Evolutionary conservation across 2,329 filamentous ascomycete genomes (phyloP).

Genomic region (Arthrobotrys musiformis): DNA sequence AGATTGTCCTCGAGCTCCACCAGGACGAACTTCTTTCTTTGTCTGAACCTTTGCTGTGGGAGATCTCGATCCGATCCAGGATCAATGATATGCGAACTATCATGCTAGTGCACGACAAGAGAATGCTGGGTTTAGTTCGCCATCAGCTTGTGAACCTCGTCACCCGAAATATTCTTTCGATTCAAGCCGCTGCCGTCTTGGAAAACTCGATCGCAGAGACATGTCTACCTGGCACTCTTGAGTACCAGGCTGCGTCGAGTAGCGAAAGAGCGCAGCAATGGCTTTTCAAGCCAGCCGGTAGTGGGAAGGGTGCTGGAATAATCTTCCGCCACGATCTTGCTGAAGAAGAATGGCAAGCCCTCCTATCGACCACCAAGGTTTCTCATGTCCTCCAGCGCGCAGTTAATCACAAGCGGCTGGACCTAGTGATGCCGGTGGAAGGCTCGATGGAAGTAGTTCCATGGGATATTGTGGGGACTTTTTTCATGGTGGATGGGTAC

Average conservation of each 20-base stretch:
- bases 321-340: constrained; percentile 63
- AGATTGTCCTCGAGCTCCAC: constrained; percentile 63
- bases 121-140: constrained; percentile 63
- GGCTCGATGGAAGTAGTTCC: not conserved
- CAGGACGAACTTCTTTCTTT: constrained; percentile 62
- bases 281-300: constrained; percentile 63
- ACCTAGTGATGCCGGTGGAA: constrained; percentile 17
- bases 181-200: constrained; percentile 54
- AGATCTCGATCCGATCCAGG: constrained; percentile 62
- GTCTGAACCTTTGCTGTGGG: constrained; percentile 60
- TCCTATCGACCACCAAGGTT: not conserved
- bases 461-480: constrained; percentile 56
- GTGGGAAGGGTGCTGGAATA: constrained; percentile 64
- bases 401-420: constrained; percentile 46
- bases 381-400: constrained; percentile 55
- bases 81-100: constrained; percentile 64
- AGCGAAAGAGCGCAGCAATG: constrained; percentile 59
- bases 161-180: not conserved
- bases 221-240: constrained; percentile 60
- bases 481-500: constrained; percentile 54
- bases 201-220: constrained; percentile 61
- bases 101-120: constrained; percentile 64
- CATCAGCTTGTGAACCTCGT: constrained; percentile 61
- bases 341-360: constrained; percentile 59
- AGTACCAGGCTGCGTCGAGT: constrained; percentile 55